A percentile compares a stretch with the other conserved stretches of the same genome.
phyloP scores from a whole-genome alignment of 2,329 filamentous ascomycete species.

The Dryadomyces quercus-mongolicae region DNA sequence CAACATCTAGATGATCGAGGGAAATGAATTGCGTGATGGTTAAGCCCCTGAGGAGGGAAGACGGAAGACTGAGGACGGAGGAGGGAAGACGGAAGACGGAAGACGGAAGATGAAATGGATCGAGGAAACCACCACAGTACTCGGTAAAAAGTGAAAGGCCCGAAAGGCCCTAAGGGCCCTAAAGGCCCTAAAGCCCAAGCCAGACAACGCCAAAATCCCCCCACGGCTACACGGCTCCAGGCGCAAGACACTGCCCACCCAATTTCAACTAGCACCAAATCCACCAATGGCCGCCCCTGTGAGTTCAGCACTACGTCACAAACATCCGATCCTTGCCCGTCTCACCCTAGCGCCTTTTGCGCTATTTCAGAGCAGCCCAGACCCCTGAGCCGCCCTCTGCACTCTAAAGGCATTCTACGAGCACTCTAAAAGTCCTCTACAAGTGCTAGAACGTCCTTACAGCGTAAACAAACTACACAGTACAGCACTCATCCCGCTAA shows the following conservation, averaged over 20 bases:
- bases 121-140: no score
- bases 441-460: no score
- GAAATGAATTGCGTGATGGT: no score
- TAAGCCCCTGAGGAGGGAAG: no score
- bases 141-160: no score
- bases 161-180: no score
- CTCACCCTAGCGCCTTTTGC: conserved; percentile 1
- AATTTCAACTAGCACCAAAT: neutral
- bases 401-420: neutral
- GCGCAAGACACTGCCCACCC: neutral
- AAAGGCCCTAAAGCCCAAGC: neutral
- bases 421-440: neutral
- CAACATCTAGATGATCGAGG: no score
- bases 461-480: neutral
- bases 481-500: neutral
- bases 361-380: conserved; percentile 2
- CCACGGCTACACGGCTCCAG: neutral
- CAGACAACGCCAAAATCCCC: neutral
- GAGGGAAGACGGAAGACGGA: no score
- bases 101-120: no score
- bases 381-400: neutral
- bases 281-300: neutral
- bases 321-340: conserved; percentile 5
- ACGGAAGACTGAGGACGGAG: no score
- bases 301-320: conserved; percentile 4